phyloP scores from a whole-genome alignment of 352 stramenopile genomes.

The Proteromonas lacertae region DNA sequence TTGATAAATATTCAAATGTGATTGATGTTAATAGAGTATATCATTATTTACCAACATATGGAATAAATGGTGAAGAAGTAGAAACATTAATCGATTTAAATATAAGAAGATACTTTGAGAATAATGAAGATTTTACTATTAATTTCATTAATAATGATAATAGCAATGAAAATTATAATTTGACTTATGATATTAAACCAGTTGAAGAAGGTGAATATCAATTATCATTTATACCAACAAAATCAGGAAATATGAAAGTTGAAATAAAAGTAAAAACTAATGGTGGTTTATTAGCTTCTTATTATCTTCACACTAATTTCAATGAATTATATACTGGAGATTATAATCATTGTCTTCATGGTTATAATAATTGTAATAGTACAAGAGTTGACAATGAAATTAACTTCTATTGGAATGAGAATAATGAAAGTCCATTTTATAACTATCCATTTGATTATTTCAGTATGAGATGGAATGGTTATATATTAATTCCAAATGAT shows the following conservation, averaged over 20 bases:
- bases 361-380: constrained; percentile 20
- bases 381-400: constrained; percentile 30
- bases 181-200: no score
- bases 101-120: no score
- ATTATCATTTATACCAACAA: constrained; percentile 27
- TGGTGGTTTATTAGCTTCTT: constrained; percentile 50
- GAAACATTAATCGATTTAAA: no score
- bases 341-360: no score
- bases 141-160: no score
- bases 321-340: constrained; percentile 17
- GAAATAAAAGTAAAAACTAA: constrained; percentile 25
- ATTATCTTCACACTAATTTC: constrained; percentile 43
- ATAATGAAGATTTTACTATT: no score
- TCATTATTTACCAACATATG: no score
- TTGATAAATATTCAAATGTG: no score
- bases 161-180: no score
- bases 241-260: constrained; percentile 34
- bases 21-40: no score
- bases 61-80: no score
- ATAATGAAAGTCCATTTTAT: constrained; percentile 13
- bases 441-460: constrained; percentile 29
- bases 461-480: constrained; percentile 20
- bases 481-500: constrained; percentile 13
- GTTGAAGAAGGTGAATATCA: constrained; percentile 41
- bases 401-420: constrained; percentile 37